Percentiles rank a stretch among this genome's conserved stretches.
Evolutionary conservation across 345 rosid genomes (phyloP).

Genomic region (Salix udensis): DNA sequence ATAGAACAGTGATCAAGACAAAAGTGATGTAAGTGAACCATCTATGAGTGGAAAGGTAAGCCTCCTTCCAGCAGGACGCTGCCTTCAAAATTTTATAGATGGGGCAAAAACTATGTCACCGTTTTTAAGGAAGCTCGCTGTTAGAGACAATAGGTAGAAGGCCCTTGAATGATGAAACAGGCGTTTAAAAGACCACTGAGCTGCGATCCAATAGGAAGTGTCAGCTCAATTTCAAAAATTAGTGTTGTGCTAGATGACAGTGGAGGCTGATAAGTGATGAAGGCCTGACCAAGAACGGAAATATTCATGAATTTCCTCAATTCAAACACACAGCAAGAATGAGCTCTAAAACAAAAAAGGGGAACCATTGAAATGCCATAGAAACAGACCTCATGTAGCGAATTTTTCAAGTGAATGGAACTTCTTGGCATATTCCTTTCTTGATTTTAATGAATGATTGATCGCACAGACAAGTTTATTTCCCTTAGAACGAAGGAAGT

Average conservation of each 20-base stretch:
- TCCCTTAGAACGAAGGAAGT: slow-evolving; percentile 81
- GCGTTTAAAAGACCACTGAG: not conserved
- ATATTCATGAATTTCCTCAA: not conserved
- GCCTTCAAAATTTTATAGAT: not conserved
- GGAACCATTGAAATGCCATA: not conserved
- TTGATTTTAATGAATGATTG: slow-evolving; percentile 73
- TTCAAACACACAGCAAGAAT: not conserved
- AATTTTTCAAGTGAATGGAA: slow-evolving; percentile 64
- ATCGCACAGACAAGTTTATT: slow-evolving; percentile 84
- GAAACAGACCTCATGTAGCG: slow-evolving; percentile 57
- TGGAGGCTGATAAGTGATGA: too few relatives aligned
- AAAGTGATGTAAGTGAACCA: not conserved
- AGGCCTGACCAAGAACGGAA: not conserved
- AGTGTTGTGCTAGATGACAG: not conserved
- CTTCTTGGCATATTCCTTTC: slow-evolving; percentile 65
- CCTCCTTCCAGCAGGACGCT: not conserved
- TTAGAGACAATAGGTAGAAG: not conserved
- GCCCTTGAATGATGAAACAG: not conserved
- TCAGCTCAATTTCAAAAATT: not conserved
- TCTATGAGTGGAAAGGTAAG: not conserved
- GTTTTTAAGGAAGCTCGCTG: too few relatives aligned
- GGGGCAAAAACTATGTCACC: not conserved
- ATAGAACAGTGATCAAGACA: not conserved
- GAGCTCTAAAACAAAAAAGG: not conserved
- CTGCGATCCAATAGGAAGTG: not conserved